Conservation (phyloP, 2,329 filamentous ascomycete genomes). For the Botryotinia calthae region DNA sequence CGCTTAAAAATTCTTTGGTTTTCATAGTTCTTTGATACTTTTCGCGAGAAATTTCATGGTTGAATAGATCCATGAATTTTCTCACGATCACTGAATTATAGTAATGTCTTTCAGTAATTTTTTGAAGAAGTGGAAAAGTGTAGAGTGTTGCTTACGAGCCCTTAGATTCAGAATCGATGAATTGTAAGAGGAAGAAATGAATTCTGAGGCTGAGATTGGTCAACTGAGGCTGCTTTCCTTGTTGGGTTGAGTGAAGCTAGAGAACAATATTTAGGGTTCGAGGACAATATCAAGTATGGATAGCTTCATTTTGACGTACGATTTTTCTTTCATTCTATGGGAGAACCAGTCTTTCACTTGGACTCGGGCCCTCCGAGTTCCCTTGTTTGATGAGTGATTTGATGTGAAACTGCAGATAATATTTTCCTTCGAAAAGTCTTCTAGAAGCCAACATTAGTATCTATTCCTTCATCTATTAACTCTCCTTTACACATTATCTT, state of each 20-base stretch:
- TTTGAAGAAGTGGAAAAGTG: background rate
- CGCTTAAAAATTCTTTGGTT: conserved; percentile 1
- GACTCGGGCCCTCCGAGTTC: background rate
- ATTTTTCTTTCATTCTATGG: background rate
- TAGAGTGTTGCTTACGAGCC: background rate
- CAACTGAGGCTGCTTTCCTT: background rate
- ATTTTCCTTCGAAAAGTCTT: background rate
- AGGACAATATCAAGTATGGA: background rate
- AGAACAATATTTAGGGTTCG: background rate
- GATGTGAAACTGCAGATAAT: background rate
- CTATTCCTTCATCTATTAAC: background rate
- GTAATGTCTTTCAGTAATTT: background rate
- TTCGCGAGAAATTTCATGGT: background rate
- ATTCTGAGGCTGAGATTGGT: background rate
- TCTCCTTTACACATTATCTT: background rate
- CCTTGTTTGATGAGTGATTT: background rate
- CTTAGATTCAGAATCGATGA: background rate
- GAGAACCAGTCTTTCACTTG: background rate
- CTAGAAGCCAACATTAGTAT: background rate
- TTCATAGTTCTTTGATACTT: background rate
- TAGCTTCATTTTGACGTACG: background rate
- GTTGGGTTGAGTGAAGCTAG: background rate
- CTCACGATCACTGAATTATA: background rate
- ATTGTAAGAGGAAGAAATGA: background rate
- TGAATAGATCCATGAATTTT: background rate